Conservation (phyloP, 495 filamentous ascomycete species). For the Xylaria flabelliformis region DNA sequence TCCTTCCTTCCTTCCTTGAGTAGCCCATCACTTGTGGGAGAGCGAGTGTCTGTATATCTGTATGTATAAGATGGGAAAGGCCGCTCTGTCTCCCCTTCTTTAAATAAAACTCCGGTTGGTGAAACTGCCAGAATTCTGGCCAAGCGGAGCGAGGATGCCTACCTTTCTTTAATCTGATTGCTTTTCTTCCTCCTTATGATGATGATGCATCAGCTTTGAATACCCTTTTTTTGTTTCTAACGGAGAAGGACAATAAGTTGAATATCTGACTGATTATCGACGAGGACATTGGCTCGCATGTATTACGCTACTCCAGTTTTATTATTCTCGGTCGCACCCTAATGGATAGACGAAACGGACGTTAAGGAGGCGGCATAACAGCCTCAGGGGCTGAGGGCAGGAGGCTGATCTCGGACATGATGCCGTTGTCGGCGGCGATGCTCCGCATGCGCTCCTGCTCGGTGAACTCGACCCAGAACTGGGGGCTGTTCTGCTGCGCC, state of each 20-base stretch:
- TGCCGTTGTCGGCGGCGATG: conserved; percentile 59
- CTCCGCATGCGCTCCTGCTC: conserved; percentile 62
- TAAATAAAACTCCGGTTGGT: conserved; percentile 10
- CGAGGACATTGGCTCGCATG: neutral
- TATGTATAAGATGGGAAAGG: neutral
- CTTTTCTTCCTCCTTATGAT: neutral
- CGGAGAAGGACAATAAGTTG: neutral
- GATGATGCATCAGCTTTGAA: neutral
- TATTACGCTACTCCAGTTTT: neutral
- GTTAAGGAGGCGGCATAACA: conserved; percentile 21
- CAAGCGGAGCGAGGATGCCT: neutral
- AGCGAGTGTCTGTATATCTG: neutral
- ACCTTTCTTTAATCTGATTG: neutral
- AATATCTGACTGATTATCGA: neutral
- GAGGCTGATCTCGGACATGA: conserved; percentile 58
- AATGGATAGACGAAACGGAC: conserved; percentile 12
- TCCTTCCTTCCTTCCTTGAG: neutral
- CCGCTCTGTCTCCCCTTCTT: neutral
- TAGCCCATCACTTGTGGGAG: neutral
- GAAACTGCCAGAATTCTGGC: neutral
- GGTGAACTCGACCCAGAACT: conserved; percentile 60
- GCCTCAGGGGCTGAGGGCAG: conserved; percentile 37
- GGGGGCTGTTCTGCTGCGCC: conserved; percentile 55
- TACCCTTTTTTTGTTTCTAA: neutral
- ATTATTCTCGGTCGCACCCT: neutral